Percentiles rank a stretch among this genome's conserved stretches.
These are phyloP conservation scores for Furcasterigmium furcatum DNA, from an alignment of 2,329 filamentous ascomycete genomes.

Conservation along the genomic window DNA sequence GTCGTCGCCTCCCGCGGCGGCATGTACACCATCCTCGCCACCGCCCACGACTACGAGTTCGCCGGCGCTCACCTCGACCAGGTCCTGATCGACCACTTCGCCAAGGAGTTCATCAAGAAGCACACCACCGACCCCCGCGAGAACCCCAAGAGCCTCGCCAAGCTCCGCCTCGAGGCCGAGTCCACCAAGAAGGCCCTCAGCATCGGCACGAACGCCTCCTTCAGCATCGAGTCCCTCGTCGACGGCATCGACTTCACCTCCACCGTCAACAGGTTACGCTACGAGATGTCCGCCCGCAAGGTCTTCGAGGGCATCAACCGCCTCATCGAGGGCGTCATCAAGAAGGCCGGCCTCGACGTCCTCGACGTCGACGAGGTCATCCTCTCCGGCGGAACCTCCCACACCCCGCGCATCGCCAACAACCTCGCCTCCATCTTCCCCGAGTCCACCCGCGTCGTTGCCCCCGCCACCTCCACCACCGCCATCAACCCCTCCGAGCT, in stretches of 20 bases:
- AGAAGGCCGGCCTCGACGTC: conserved; percentile 89
- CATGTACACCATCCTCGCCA: conserved; percentile 94
- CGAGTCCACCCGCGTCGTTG: conserved; percentile 71
- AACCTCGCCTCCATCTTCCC: conserved; percentile 81
- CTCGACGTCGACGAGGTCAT: conserved; percentile 95
- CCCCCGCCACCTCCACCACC: conserved; percentile 72
- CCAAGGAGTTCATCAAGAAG: conserved; percentile 99
- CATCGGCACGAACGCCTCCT: conserved; percentile 81
- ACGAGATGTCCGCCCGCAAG: conserved; percentile 84
- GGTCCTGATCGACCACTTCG: conserved; percentile 91
- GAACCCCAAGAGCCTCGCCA: conserved; percentile 79
- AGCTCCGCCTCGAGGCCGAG: conserved; percentile 89
- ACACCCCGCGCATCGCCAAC: conserved; percentile 88
- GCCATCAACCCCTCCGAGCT: conserved; percentile 95
- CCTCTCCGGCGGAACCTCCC: conserved; percentile 84
- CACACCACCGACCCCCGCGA: conserved; percentile 81
- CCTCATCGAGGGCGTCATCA: conserved; percentile 77
- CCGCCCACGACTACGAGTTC: conserved; percentile 92
- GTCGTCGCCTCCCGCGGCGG: conserved; percentile 89
- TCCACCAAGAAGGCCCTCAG: conserved; percentile 88
- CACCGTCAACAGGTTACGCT: conserved; percentile 89
- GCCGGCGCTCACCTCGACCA: conserved; percentile 84
- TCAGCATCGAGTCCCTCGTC: conserved; percentile 88
- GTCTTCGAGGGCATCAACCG: conserved; percentile 85
- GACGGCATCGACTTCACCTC: conserved; percentile 88